Percentiles rank a stretch among this genome's conserved stretches.
These are phyloP conservation scores for Ministeria vibrans DNA, from an alignment of 78 protist genomes.

Conservation along the genomic window DNA sequence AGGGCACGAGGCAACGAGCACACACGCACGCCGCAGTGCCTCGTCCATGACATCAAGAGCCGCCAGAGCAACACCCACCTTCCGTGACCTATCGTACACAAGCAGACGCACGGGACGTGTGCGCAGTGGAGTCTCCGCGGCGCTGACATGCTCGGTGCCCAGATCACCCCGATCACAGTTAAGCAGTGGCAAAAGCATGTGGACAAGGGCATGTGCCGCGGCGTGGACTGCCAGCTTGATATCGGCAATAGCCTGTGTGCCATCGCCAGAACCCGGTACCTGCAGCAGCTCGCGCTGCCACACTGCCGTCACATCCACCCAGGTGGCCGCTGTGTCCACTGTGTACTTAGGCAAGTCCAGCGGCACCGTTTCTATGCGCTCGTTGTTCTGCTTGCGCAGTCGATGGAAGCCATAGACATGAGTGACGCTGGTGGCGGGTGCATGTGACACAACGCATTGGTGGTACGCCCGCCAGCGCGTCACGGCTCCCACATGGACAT, in stretches of 20 bases:
- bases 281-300: not conserved
- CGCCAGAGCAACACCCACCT: no score
- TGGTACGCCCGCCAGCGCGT: no score
- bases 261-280: no score
- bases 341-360: not conserved
- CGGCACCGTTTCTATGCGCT: not conserved
- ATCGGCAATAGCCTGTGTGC: not conserved
- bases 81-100: not conserved
- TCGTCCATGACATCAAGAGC: no score
- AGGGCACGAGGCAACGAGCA: no score
- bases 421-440: no score
- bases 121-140: not conserved
- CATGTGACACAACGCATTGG: no score
- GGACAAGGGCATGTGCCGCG: constrained; percentile 1
- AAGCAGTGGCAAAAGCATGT: not conserved
- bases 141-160: not conserved
- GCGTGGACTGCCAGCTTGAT: not conserved
- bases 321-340: not conserved
- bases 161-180: not conserved
- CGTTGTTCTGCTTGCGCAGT: no score
- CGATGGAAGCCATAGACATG: no score
- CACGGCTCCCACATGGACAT: no score
- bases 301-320: not conserved
- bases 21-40: no score
- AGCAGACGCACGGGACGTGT: not conserved